phyloP scores from a whole-genome alignment of 129 eudicot species.

The Erigeron canadensis region DNA sequence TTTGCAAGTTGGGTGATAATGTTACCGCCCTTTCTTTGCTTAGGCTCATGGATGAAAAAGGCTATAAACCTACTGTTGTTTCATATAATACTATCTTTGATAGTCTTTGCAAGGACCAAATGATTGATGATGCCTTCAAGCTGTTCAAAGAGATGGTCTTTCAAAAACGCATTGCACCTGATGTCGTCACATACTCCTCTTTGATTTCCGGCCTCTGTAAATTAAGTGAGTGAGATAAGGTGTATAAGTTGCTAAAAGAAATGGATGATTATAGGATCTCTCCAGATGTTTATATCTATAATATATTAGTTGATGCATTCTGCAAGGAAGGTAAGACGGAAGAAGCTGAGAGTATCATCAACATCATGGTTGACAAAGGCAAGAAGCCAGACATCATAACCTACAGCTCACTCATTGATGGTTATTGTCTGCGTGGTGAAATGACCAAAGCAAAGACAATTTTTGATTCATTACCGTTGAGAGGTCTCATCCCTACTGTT shows the following conservation, averaged over 20 bases:
- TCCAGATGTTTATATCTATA: not conserved
- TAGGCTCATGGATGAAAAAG: too few species aligned
- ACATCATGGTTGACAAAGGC: not conserved
- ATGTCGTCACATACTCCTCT: not conserved
- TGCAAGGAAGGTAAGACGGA: not conserved
- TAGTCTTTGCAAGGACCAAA: not conserved
- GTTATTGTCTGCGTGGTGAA: slow-evolving; percentile 9
- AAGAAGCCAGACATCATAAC: not conserved
- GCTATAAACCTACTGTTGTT: not conserved
- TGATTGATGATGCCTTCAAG: not conserved
- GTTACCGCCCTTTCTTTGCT: too few species aligned
- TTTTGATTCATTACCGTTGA: not conserved
- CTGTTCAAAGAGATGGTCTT: not conserved
- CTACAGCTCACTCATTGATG: not conserved
- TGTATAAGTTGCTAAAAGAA: not conserved
- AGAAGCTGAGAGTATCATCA: not conserved
- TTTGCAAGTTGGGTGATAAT: not conserved
- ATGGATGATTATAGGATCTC: not conserved
- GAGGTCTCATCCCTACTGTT: not conserved
- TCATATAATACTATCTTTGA: not conserved
- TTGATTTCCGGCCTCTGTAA: not conserved
- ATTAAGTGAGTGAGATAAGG: not conserved
- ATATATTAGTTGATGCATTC: not conserved
- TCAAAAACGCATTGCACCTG: not conserved
- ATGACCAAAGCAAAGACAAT: not conserved